Percentiles rank a stretch among this genome's conserved stretches.
These are phyloP conservation scores for Verticillium tricorpus DNA, from an alignment of 2,329 filamentous ascomycete genomes.

Conservation along the genomic window DNA sequence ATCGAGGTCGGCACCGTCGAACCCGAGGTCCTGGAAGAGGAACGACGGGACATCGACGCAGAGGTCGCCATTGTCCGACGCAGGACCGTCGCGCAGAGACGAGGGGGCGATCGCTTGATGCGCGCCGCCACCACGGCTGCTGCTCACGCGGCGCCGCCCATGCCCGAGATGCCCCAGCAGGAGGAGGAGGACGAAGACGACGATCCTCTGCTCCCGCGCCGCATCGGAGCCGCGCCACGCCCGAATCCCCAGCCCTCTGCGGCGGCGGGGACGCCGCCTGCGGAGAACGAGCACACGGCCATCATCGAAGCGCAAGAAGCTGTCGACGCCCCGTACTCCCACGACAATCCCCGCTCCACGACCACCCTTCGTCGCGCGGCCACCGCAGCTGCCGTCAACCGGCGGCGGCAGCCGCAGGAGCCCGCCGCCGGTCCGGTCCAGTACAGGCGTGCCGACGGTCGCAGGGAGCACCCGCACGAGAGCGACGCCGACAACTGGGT, in stretches of 20 bases:
- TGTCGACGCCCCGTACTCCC: constrained; percentile 67
- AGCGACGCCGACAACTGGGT: constrained; percentile 89
- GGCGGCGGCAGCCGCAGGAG: constrained; percentile 58
- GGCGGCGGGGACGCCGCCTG: constrained; percentile 10
- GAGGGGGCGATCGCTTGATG: constrained; percentile 40
- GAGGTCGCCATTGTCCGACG: constrained; percentile 76
- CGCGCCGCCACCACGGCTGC: constrained; percentile 42
- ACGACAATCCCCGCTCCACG: constrained; percentile 65
- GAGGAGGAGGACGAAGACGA: constrained; percentile 32
- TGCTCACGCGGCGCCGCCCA: constrained; percentile 4
- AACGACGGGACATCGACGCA: constrained; percentile 67
- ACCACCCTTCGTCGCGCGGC: constrained; percentile 69
- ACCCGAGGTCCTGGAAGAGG: constrained; percentile 68
- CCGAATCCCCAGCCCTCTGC: not conserved
- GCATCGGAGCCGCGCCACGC: constrained; percentile 31
- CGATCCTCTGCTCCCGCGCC: constrained; percentile 49
- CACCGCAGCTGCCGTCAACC: constrained; percentile 70
- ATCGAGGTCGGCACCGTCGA: constrained; percentile 71
- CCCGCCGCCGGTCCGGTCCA: constrained; percentile 50
- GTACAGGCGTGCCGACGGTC: constrained; percentile 65
- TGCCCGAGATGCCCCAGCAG: constrained; percentile 15
- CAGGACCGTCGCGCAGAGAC: constrained; percentile 64
- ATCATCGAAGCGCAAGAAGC: constrained; percentile 55
- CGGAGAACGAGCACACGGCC: constrained; percentile 38
- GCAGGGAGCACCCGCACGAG: constrained; percentile 73